These are phyloP conservation scores for Ogataea ramenticola DNA, from an alignment of 805 yeast species.

Conservation along the genomic window DNA sequence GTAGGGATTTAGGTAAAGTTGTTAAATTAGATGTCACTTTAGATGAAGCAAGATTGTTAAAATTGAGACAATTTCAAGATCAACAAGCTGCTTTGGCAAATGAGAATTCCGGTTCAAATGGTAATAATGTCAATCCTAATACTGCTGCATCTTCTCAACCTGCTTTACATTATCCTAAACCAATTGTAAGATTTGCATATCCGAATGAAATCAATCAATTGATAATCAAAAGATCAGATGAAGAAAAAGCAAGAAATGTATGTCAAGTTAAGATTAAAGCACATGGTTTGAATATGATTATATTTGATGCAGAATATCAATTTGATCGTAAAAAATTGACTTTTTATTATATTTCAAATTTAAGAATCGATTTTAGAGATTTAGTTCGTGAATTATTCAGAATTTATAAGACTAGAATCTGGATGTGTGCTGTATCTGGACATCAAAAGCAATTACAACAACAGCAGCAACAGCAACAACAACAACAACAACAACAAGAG, in stretches of 20 bases:
- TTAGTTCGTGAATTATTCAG: slow-evolving; percentile 69
- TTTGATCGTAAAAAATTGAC: slow-evolving; percentile 79
- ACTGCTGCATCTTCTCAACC: slow-evolving; percentile 33
- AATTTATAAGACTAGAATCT: slow-evolving; percentile 71
- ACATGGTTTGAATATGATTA: slow-evolving; percentile 43
- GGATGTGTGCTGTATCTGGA: slow-evolving; percentile 70
- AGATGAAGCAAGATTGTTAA: slow-evolving; percentile 63
- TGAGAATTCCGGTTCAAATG: slow-evolving; percentile 22
- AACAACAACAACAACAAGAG: not conserved
- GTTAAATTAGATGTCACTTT: slow-evolving; percentile 48
- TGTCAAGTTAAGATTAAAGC: slow-evolving; percentile 53
- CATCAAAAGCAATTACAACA: slow-evolving; percentile 6
- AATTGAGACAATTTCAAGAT: slow-evolving; percentile 60
- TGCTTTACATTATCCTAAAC: slow-evolving; percentile 59
- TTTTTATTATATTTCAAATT: slow-evolving; percentile 56
- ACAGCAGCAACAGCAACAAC: slow-evolving; percentile 11
- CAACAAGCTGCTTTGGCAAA: slow-evolving; percentile 56
- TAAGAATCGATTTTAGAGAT: slow-evolving; percentile 72
- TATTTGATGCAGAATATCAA: slow-evolving; percentile 77
- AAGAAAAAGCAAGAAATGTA: slow-evolving; percentile 56
- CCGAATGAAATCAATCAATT: slow-evolving; percentile 54
- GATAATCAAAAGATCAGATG: slow-evolving; percentile 54
- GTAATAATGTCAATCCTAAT: not conserved
- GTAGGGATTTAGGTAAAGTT: slow-evolving; percentile 67
- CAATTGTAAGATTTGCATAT: slow-evolving; percentile 56